phyloP scores from a whole-genome alignment of 2,329 filamentous ascomycete species.

The Xylaria digitata region DNA sequence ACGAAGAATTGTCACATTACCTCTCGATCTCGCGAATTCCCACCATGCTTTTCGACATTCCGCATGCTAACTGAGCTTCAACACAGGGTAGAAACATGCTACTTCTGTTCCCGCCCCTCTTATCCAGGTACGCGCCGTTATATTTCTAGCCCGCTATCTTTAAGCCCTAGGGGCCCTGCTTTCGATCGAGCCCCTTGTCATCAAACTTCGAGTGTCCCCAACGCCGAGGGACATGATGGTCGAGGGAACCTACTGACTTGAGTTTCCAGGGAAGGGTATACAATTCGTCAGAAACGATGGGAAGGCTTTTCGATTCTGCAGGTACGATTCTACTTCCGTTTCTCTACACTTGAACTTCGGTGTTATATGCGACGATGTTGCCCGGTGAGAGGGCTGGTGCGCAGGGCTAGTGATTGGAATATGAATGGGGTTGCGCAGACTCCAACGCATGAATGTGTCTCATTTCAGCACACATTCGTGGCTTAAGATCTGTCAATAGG shows the following conservation, averaged over 20 bases:
- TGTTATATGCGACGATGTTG: conserved; percentile 5
- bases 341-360: background rate
- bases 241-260: conserved; percentile 20
- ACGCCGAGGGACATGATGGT: background rate
- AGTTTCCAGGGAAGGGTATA: conserved; percentile 36
- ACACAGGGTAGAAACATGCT: conserved; percentile 71
- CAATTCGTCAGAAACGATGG: conserved; percentile 40
- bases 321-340: conserved; percentile 25
- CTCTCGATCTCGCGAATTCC: background rate
- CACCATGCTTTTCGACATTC: background rate
- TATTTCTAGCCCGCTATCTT: background rate
- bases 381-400: background rate
- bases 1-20: background rate
- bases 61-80: conserved; percentile 25
- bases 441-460: background rate
- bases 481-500: background rate
- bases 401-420: background rate
- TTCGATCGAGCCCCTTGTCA: background rate
- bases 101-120: conserved; percentile 75
- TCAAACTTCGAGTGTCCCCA: background rate
- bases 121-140: conserved; percentile 64
- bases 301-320: conserved; percentile 40
- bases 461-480: conserved; percentile 1
- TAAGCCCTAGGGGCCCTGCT: background rate
- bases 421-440: background rate